Conservation (phyloP, 2,329 filamentous ascomycete genomes). For the Calonectria fujianensis region DNA sequence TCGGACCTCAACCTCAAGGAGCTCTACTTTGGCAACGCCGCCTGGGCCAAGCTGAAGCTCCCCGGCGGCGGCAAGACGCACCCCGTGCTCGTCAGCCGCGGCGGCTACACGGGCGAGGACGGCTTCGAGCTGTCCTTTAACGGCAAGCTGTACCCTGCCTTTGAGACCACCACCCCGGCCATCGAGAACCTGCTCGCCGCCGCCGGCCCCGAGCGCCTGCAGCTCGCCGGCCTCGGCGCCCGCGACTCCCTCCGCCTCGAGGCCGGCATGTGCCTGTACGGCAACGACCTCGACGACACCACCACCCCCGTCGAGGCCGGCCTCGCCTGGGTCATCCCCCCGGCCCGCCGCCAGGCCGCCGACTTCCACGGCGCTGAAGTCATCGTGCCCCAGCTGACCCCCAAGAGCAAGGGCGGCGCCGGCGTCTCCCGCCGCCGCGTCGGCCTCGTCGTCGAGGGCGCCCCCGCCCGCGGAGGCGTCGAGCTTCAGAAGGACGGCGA, state of each 20-base stretch:
- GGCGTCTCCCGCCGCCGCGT: conserved; percentile 84
- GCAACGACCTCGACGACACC: conserved; percentile 94
- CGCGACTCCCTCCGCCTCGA: conserved; percentile 95
- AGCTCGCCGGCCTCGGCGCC: conserved; percentile 91
- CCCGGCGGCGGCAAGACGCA: conserved; percentile 67
- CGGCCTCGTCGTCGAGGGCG: conserved; percentile 88
- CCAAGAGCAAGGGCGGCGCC: conserved; percentile 81
- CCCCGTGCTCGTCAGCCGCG: conserved; percentile 82
- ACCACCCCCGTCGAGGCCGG: conserved; percentile 76
- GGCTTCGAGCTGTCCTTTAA: conserved; percentile 95
- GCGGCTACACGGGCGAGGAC: conserved; percentile 98
- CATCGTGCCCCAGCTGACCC: conserved; percentile 85
- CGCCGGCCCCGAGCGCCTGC: conserved; percentile 77
- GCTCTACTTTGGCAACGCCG: conserved; percentile 88
- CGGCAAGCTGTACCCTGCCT: conserved; percentile 63
- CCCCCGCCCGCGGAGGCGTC: conserved; percentile 92
- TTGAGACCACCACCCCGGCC: conserved; percentile 69
- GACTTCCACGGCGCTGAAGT: conserved; percentile 90
- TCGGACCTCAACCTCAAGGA: conserved; percentile 75
- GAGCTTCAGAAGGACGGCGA: conserved; percentile 81
- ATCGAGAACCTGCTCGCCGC: conserved; percentile 81
- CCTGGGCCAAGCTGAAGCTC: conserved; percentile 79
- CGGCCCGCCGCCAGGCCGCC: conserved; percentile 79
- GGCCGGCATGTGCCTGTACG: conserved; percentile 99
- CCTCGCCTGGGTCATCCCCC: conserved; percentile 87